phyloP scores from a whole-genome alignment of 164 flowering plant species.

The Sedum album region DNA sequence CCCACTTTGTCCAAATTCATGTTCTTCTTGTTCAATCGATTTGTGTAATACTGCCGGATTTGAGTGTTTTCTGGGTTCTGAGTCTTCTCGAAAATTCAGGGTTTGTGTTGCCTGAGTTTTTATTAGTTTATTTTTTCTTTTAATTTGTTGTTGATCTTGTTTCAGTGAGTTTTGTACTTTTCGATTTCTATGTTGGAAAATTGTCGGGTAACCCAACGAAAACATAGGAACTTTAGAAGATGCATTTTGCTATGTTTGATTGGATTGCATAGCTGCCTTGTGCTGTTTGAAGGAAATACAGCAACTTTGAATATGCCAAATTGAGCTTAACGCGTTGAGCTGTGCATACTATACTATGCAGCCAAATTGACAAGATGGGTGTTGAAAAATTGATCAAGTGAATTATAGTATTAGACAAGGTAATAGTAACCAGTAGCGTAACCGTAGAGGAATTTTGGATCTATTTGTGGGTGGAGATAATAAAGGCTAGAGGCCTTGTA shows the following conservation, averaged over 20 bases:
- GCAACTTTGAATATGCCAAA: neutral
- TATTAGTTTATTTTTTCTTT: neutral
- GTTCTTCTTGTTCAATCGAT: neutral
- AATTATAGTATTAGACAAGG: neutral
- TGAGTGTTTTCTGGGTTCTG: neutral
- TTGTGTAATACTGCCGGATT: neutral
- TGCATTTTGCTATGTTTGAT: neutral
- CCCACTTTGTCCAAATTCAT: neutral
- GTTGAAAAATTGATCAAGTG: neutral
- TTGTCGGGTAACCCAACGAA: too few species aligned
- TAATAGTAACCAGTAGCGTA: neutral
- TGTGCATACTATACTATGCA: neutral
- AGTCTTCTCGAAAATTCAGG: neutral
- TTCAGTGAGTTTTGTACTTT: neutral
- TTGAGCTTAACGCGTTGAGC: neutral
- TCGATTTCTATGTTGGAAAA: too few species aligned
- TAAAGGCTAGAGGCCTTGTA: neutral
- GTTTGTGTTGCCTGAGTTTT: neutral
- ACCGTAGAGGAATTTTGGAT: neutral
- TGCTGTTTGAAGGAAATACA: neutral
- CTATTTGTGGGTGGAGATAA: neutral
- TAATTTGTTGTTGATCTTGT: neutral
- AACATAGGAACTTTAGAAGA: neutral
- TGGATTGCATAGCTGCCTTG: neutral
- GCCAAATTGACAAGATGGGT: neutral